Evolutionary conservation across 1,284 basidiomycete species (phyloP).

Genomic region (Hypsizygus ulmarius): DNA sequence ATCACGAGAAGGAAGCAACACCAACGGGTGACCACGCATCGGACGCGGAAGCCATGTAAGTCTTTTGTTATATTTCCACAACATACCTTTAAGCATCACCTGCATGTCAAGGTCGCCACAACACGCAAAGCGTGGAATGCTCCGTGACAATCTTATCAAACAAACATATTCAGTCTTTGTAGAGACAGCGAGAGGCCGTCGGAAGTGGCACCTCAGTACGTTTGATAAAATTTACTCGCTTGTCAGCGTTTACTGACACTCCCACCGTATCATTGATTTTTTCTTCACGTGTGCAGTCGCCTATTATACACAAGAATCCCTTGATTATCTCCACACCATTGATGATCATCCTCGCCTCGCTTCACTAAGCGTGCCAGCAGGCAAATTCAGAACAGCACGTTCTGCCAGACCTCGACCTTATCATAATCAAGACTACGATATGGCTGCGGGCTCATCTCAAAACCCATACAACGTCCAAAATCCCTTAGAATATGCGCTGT

Average conservation of each 20-base stretch:
- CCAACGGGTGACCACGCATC: conserved; percentile 45
- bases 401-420: conserved; percentile 35
- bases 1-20: conserved; percentile 59
- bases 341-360: conserved; percentile 56
- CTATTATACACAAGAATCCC: conserved; percentile 64
- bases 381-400: conserved; percentile 64
- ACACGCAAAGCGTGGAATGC: conserved; percentile 31
- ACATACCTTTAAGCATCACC: conserved; percentile 10
- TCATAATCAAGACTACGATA: conserved; percentile 11
- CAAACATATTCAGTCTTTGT: conserved; percentile 79
- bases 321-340: conserved; percentile 54
- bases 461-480: background rate
- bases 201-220: conserved; percentile 80
- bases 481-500: background rate
- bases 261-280: background rate
- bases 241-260: background rate
- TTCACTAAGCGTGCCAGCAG: conserved; percentile 51
- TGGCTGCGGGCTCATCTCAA: conserved; percentile 3
- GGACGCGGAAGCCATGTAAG: conserved; percentile 39
- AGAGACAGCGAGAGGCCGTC: conserved; percentile 54
- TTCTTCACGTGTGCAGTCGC: conserved; percentile 45
- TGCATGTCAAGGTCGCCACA: conserved; percentile 24
- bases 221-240: conserved; percentile 9
- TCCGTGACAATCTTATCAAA: conserved; percentile 61
- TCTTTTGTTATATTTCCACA: conserved; percentile 12